A percentile compares a stretch with the other conserved stretches of the same genome.
phyloP scores from a whole-genome alignment of 179 eudicot genomes.

The Carnegiea gigantea region DNA sequence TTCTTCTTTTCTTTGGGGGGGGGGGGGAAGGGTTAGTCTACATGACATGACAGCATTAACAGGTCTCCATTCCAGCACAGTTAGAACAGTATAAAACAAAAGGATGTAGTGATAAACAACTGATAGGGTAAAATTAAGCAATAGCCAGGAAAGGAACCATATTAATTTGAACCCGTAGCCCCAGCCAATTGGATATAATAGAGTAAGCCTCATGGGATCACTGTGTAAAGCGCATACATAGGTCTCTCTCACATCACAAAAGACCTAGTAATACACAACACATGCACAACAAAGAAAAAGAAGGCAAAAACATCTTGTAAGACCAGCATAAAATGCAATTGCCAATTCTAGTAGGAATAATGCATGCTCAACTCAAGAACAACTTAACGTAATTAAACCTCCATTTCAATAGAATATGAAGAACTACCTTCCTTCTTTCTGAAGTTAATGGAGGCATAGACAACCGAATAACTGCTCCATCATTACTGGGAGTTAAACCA shows the following conservation, averaged over 20 bases:
- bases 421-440: slow-evolving; percentile 86
- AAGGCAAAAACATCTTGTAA: background rate
- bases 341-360: slow-evolving; percentile 5
- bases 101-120: no score
- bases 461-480: slow-evolving; percentile 88
- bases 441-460: slow-evolving; percentile 83
- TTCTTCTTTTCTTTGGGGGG: no score
- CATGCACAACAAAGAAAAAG: background rate
- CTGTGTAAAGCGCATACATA: no score
- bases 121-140: no score
- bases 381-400: background rate
- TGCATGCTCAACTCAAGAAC: background rate
- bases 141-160: no score
- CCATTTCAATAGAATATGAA: slow-evolving; percentile 8
- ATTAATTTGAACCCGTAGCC: no score
- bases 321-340: background rate
- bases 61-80: no score
- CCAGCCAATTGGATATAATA: no score
- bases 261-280: background rate
- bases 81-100: no score
- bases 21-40: no score
- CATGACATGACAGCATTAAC: no score
- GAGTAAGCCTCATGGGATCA: no score
- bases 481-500: slow-evolving; percentile 87
- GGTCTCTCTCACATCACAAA: background rate